Base-by-base conservation (phyloP, 169 alveolate genomes). In the Ichthyophthirius multifiliis region DNA sequence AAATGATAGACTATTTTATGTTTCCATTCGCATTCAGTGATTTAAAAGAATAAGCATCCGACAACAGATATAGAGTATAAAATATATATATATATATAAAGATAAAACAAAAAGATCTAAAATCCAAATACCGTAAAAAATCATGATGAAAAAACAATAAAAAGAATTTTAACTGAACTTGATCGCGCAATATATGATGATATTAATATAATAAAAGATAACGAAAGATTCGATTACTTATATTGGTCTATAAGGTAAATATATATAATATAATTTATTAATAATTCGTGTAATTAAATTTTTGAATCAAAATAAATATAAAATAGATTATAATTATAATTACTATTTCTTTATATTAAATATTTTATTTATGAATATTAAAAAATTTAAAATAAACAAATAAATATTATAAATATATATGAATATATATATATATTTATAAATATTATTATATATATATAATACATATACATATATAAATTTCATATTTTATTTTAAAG, bases 151-250 rank as follows among this genome's bases (percentile, higher is more conserved):
- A 67, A 41, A 37, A 35, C 15, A 39, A 67, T 67, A 15, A 18
- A 37, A 39, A 67, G 77, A 18, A 67, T 30, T 4, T 44, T 67
- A 9, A 39, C 13, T 34, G 77, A 67, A 10, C 37, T 67, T 4
- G 77, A 67, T n/a, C n/a, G 39, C n/a, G 77, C 77, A 13, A 34
- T 67, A 35, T 67, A 37, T 20, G 39, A 67, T 10, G 77, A 67
- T 35, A 67, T 67, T 37, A 23, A 39, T 67, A 67, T 67, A n/a
- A 67, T 67, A 34, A 37, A 18, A 13, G 77, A 67, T 5, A 20
- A 16, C 7, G 77, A 67, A 13, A 67, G 77, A 41, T 67, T 67
- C 30, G 77, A 67, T 39, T 67, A 34, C 41, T 39, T 35, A 15
- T 67, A 34, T 67, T 67, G 35, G 39, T 35, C 41, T 39, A 67